These are phyloP conservation scores for Alternaria metachromatica DNA, from an alignment of 2,329 filamentous ascomycete genomes.

Conservation along the genomic window DNA sequence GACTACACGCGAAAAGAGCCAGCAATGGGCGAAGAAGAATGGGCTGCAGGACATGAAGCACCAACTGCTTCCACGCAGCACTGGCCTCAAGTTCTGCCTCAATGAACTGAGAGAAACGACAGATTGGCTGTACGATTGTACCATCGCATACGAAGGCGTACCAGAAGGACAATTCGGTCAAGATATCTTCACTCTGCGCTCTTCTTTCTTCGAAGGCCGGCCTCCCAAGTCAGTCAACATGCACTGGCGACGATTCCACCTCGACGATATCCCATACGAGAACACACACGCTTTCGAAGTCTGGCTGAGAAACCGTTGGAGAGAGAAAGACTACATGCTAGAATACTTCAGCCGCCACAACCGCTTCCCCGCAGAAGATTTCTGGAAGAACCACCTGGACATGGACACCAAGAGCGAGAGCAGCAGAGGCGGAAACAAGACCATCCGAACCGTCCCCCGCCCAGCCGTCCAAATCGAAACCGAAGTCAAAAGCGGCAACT, in stretches of 20 bases:
- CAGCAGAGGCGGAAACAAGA: constrained; percentile 41
- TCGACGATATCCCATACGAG: constrained; percentile 81
- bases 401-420: constrained; percentile 36
- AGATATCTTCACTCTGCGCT: constrained; percentile 83
- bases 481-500: constrained; percentile 57
- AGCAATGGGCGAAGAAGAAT: constrained; percentile 77
- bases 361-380: constrained; percentile 75
- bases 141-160: constrained; percentile 92
- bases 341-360: constrained; percentile 78
- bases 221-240: constrained; percentile 96
- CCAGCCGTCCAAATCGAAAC: constrained; percentile 56
- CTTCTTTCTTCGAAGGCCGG: constrained; percentile 86
- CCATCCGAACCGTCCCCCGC: constrained; percentile 39
- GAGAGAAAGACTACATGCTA: constrained; percentile 88
- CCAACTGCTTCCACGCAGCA: constrained; percentile 78
- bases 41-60: constrained; percentile 76
- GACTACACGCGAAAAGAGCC: constrained; percentile 74
- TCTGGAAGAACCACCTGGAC: constrained; percentile 51
- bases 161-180: constrained; percentile 79
- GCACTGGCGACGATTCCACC: constrained; percentile 86
- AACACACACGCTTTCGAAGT: constrained; percentile 76
- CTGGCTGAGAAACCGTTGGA: constrained; percentile 88
- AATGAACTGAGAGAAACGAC: constrained; percentile 76
- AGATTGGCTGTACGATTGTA: constrained; percentile 90
- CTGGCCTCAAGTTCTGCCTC: constrained; percentile 79